Percentiles rank a stretch among this genome's conserved stretches.
Evolutionary conservation across 192 early-diverging fungal species (phyloP).

Genomic region (Coemansia sp.): DNA sequence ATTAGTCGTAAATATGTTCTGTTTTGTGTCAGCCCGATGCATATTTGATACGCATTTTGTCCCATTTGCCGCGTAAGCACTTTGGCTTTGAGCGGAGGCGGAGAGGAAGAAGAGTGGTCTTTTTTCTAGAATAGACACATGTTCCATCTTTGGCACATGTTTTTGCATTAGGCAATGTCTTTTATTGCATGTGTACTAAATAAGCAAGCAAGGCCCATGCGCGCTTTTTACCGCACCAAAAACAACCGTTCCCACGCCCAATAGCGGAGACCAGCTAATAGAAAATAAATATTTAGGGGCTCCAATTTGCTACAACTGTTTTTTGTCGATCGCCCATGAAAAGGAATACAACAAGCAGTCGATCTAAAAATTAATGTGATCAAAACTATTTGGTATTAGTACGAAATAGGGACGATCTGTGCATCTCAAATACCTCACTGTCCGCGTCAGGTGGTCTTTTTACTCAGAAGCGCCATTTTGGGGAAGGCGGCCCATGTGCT

Average conservation of each 20-base stretch:
- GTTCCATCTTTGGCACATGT: conserved; percentile 4
- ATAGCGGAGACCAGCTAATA: not conserved
- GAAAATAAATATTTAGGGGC: too few relatives aligned
- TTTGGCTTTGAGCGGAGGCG: not conserved
- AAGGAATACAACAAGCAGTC: not conserved
- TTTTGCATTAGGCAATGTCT: not conserved
- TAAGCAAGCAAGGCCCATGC: not conserved
- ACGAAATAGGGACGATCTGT: conserved; percentile 5
- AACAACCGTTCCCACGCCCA: not conserved
- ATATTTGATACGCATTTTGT: not conserved
- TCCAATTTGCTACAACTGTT: not conserved
- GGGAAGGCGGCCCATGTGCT: not conserved
- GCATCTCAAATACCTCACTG: not conserved
- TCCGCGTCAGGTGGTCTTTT: not conserved
- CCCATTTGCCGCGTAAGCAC: not conserved
- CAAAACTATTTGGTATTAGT: not conserved
- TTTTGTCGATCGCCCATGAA: conserved; percentile 1
- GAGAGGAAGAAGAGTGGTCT: not conserved
- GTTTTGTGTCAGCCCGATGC: not conserved
- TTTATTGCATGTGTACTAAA: not conserved
- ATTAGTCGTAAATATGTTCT: too few relatives aligned
- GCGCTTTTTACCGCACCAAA: not conserved
- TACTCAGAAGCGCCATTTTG: not conserved
- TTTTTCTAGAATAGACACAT: not conserved
- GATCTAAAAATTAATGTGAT: not conserved